phyloP scores from a whole-genome alignment of 2,329 filamentous ascomycete genomes.

The Hypoxylon sp. region DNA sequence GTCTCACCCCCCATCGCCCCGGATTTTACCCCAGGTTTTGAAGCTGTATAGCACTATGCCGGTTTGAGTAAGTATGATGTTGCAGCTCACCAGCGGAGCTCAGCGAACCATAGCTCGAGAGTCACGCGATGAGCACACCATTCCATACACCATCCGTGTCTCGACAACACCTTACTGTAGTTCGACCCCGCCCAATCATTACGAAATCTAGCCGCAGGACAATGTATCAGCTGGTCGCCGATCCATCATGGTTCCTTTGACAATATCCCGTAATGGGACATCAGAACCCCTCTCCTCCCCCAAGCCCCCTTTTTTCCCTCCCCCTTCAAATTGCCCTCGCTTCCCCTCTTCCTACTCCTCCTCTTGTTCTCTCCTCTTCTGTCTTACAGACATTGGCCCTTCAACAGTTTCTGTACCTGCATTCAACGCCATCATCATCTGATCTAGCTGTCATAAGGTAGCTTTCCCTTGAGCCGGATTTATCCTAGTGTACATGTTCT shows the following conservation, averaged over 20 bases:
- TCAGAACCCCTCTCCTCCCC: slow-evolving; percentile 31
- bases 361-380: slow-evolving; percentile 41
- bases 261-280: slow-evolving; percentile 23
- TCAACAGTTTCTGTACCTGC: slow-evolving; percentile 49
- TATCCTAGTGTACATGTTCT: background rate
- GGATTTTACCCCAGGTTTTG: slow-evolving; percentile 45
- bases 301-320: slow-evolving; percentile 38
- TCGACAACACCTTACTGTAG: slow-evolving; percentile 41
- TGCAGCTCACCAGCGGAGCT: slow-evolving; percentile 45
- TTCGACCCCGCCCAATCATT: slow-evolving; percentile 41
- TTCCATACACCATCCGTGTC: slow-evolving; percentile 42
- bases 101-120: slow-evolving; percentile 42
- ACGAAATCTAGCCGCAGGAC: slow-evolving; percentile 35
- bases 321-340: slow-evolving; percentile 40
- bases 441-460: slow-evolving; percentile 41
- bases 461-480: background rate
- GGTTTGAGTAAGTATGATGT: slow-evolving; percentile 44
- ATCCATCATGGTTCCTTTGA: slow-evolving; percentile 39
- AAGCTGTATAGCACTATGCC: slow-evolving; percentile 33
- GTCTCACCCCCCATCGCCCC: slow-evolving; percentile 32
- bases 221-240: slow-evolving; percentile 48
- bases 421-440: slow-evolving; percentile 26
- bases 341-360: slow-evolving; percentile 41
- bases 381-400: slow-evolving; percentile 40
- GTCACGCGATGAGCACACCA: slow-evolving; percentile 51